Conservation (phyloP, 2,329 filamentous ascomycete genomes). For the Pleoardoris graminearum region DNA sequence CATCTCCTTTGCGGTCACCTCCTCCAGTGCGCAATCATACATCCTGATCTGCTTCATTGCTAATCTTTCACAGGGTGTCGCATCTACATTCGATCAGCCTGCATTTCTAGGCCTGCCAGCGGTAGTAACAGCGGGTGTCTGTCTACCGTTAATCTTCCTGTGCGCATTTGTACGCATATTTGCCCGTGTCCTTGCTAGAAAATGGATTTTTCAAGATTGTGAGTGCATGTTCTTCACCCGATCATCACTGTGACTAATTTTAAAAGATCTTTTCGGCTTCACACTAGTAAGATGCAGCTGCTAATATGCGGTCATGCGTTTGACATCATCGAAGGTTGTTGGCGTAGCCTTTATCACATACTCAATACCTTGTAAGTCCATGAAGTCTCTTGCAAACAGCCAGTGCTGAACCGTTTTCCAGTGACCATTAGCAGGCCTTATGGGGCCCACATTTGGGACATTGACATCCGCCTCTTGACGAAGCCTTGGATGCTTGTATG, state of each 20-base stretch:
- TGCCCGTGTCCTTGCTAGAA: conserved; percentile 15
- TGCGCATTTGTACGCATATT: conserved; percentile 20
- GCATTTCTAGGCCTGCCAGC: conserved; percentile 21
- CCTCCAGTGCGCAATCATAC: conserved; percentile 5
- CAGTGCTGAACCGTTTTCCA: conserved; percentile 9
- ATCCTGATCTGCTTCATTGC: neutral
- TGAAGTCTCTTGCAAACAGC: neutral
- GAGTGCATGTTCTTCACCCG: neutral
- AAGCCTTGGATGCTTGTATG: conserved; percentile 18
- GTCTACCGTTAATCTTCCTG: conserved; percentile 18
- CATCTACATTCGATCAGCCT: conserved; percentile 20
- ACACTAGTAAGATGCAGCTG: conserved; percentile 8
- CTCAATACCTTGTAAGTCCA: conserved; percentile 19
- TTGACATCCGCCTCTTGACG: conserved; percentile 11
- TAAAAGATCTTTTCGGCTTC: conserved; percentile 17
- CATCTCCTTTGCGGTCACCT: conserved; percentile 13
- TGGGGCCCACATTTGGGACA: conserved; percentile 25
- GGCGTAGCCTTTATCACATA: conserved; percentile 23
- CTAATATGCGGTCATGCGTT: neutral
- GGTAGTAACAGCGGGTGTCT: conserved; percentile 18
- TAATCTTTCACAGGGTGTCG: conserved; percentile 15
- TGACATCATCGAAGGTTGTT: conserved; percentile 9
- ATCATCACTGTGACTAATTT: neutral
- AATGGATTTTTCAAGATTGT: conserved; percentile 27
- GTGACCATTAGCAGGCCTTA: conserved; percentile 16